Evolutionary conservation across 1,284 basidiomycete species (phyloP), one percentile per base, ranked within the genome.

Genomic region (Xanthoconium separans): DNA sequence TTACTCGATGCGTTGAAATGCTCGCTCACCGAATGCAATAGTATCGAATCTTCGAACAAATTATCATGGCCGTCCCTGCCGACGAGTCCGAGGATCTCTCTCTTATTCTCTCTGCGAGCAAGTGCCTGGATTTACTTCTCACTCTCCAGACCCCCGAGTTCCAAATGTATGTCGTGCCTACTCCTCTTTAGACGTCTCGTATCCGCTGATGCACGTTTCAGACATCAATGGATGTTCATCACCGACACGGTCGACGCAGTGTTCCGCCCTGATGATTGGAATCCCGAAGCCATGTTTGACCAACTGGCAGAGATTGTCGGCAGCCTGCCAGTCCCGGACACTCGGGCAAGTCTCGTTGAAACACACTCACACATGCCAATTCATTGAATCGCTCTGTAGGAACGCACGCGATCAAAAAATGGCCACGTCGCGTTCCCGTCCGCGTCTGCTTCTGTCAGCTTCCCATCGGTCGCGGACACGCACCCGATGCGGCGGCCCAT

Each of bases 201-300:
- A 52, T 29, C 22, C 27, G 27, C 54, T 65, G 18, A 64, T 45
- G 39, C 37, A 3, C 11, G 6, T 47, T 40, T 51, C 24, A 97
- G 95, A 61, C 92, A 99, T 70, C 95, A 99, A 77, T 99, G 97
- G 96, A 91, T 98, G 63, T 99, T 99, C 67, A 86, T 98, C 51
- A 97, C 95, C 0, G 97, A 99, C 70, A 98, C 96, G 0, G 91
- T 95, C 6, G 97, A 99, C 65, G 95, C 95, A 0, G 83, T 95
- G 12, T 95, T 95, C 70, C 88, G 87, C 9, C 88, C 92, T 0
- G 88, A 95, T 59, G 79, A 86, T 43, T 95, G 89, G 83, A 75
- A 77, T 44, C 89, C 95, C 1, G 89, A 92, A 58, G 90, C 93
- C 2, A 85, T 98, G 73, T 82, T 98, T 69, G 96, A 99, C 69